Percentiles rank a stretch among this genome's conserved stretches.
Conservation (phyloP, 768 basidiomycete species). For the Rhodotorula toruloides region DNA sequence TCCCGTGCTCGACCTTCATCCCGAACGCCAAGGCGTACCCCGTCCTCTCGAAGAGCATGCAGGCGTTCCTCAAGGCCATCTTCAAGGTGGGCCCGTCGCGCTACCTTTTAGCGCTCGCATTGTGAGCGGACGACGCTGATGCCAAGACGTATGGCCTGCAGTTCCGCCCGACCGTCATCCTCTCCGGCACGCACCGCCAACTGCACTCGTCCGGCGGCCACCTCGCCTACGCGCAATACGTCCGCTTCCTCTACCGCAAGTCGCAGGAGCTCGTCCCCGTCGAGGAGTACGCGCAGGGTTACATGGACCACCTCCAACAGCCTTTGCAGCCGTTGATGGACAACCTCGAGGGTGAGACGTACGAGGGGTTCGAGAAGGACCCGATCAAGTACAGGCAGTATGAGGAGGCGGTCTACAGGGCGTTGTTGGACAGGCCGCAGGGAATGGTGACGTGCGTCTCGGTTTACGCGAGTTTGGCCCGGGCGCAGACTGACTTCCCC, state of each 20-base stretch:
- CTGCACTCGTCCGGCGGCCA: constrained; percentile 78
- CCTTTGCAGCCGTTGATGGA: constrained; percentile 91
- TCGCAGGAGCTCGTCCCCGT: constrained; percentile 65
- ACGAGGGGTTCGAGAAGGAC: constrained; percentile 96
- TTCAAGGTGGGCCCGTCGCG: constrained; percentile 83
- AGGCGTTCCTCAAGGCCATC: constrained; percentile 80
- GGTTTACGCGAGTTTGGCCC: no score
- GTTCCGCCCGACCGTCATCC: constrained; percentile 79
- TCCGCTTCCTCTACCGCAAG: constrained; percentile 72
- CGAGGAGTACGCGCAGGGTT: constrained; percentile 83
- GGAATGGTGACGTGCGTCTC: constrained; percentile 60
- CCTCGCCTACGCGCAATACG: constrained; percentile 81
- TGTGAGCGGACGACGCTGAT: background rate
- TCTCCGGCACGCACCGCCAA: constrained; percentile 62
- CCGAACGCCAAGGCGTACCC: constrained; percentile 95
- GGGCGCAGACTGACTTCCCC: constrained; percentile 10
- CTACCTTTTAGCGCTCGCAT: constrained; percentile 6
- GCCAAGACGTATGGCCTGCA: constrained; percentile 45
- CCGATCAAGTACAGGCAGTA: constrained; percentile 94
- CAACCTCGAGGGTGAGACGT: constrained; percentile 88
- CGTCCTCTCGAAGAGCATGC: constrained; percentile 86
- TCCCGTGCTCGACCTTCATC: constrained; percentile 87
- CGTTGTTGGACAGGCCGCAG: constrained; percentile 65
- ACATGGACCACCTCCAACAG: constrained; percentile 91
- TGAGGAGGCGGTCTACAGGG: constrained; percentile 84